phyloP scores from a whole-genome alignment of 495 filamentous ascomycete species.

The Saxophila tyrrhenica region DNA sequence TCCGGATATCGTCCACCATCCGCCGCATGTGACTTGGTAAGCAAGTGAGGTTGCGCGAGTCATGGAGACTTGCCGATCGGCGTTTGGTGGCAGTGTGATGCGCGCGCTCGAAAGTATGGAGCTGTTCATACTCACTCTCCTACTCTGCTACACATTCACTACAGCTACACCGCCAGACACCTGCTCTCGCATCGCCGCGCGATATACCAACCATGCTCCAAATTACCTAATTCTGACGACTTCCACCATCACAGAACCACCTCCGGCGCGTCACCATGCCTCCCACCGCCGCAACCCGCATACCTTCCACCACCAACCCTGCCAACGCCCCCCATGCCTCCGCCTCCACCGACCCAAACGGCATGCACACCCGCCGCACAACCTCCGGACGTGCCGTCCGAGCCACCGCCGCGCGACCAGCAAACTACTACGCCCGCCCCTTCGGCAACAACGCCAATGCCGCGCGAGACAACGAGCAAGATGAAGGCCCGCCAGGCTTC shows the following conservation, averaged over 20 bases:
- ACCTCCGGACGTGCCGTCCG: slow-evolving; percentile 28
- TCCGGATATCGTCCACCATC: too few species aligned
- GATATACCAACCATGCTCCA: neutral
- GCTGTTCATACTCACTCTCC: neutral
- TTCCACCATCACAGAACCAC: neutral
- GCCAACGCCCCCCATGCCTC: neutral
- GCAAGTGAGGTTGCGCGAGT: too few species aligned
- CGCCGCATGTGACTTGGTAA: too few species aligned
- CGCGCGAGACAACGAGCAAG: slow-evolving; percentile 24
- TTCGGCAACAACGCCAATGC: slow-evolving; percentile 34
- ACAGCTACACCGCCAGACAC: neutral
- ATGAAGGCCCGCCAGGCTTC: slow-evolving; percentile 47
- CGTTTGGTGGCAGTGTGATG: neutral
- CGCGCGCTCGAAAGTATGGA: neutral
- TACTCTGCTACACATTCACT: neutral
- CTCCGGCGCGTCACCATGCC: slow-evolving; percentile 9
- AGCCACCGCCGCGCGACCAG: slow-evolving; percentile 46
- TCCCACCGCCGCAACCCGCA: slow-evolving; percentile 8
- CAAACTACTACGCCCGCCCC: slow-evolving; percentile 45
- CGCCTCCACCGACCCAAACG: neutral
- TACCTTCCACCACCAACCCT: slow-evolving; percentile 2
- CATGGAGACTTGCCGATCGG: neutral
- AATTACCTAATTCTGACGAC: neutral
- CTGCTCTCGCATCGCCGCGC: neutral
- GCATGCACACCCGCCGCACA: slow-evolving; percentile 4